Evolutionary conservation across 1,139 yeast genomes (phyloP), one percentile per base, ranked within the genome.

Genomic region (Saccharomyces hybrid): DNA sequence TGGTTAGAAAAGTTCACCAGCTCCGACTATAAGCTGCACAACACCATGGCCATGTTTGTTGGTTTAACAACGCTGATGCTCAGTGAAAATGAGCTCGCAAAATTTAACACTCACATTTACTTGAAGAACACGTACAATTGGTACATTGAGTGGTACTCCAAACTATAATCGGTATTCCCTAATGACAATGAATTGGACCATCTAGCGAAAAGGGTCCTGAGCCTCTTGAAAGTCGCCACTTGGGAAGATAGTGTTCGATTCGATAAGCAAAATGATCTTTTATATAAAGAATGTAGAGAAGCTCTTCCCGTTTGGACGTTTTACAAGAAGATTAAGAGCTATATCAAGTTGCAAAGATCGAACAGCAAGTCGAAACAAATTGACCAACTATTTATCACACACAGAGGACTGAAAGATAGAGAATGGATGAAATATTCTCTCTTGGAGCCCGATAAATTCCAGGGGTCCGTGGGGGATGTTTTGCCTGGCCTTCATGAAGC

Each of bases 281-380:
- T 86, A 14, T 82, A 80, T 60, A 69, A 69, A 1, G 74, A 77
- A 27, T 77, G 84, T 52, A 70, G 75, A 1, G 73, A 76, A 49
- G 95, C 86, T 62, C 83, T 79, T 61, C 88, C 95, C 0, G 84
- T 93, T 88, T 86, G 84, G 71, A 75, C 75, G 59, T 73, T 78
- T 55, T 77, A 75, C 61, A 78, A 76, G 58, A 87, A 87, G 65
- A 63, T 86, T 38, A 77, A 73, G 52, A 74, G 83, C 13, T 84
- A 82, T 57, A 78, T 85, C 14, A 78, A 79, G 55, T 75, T 84
- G 58, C 80, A 83, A 57, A 69, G 79, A 26, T 72, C 81, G 9
- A 84, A 84, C 61, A 74, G 74, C 52, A 81, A 79, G 61, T 70
- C 84, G 38, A 75, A 79, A 34, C 76, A 76, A 38, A 61, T 84